Evolutionary conservation across 1,284 basidiomycete genomes (phyloP), one percentile per base, ranked within the genome.

Genomic region (Porphyrellus sp.): DNA sequence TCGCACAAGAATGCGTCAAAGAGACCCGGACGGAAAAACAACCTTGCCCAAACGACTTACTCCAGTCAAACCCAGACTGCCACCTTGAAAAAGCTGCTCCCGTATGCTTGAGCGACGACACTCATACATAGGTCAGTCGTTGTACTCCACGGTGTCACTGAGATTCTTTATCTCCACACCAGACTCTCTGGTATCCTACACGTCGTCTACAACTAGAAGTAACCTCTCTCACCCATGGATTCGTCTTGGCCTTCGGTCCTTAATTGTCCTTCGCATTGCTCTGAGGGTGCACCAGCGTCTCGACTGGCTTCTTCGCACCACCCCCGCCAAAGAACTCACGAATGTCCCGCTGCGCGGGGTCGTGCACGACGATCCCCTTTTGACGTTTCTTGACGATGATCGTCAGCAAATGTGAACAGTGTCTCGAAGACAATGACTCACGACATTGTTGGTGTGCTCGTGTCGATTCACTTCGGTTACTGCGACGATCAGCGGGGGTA

Each of bases 301-400:
- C 60, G 6, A 51, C 67, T 5, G 65, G 52, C 13, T 67, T 56
- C 50, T 71, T 68, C 46, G 53, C 30, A 16, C 52, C 56, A n/a
- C 58, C 75, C 4, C 85, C 84, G n/a, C 77, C 80, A 61, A 93
- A 90, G 74, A 92, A 93, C 5, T 80, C 78, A 16, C 86, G 79
- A 52, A 93, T 84, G 61, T 85, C 82, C 58, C 79, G 77, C 67
- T 94, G 91, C 53, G 81, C 82, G 28, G 84, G 81, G 63, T 95
- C 91, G 61, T 85, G 79, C 1, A 82, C 86, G 40, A 91, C 86
- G 0, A 91, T 91, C 0, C 88, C 89, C 53, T 78, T 79, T 65
- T 92, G 90, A 7, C 89, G 80, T 56, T 78, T 79, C 87, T 89
- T 45, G 21, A 49, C 16, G 46, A 42, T 20, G 16, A 42, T n/a